phyloP scores from a whole-genome alignment of 2,329 filamentous ascomycete genomes.

The Epichloe glyceriae region DNA sequence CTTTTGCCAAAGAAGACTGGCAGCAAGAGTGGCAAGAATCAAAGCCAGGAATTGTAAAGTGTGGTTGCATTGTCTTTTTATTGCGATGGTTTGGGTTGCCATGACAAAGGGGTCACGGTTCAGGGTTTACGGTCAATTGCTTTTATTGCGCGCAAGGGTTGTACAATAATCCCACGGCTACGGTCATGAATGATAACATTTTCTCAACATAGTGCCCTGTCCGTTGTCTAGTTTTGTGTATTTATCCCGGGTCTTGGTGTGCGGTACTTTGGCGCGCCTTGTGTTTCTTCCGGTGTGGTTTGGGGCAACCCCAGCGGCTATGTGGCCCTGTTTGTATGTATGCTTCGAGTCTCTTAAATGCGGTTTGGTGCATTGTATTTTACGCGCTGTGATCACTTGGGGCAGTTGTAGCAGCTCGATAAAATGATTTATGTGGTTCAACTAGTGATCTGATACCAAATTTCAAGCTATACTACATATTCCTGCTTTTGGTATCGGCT shows the following conservation, averaged over 20 bases:
- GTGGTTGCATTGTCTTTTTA: conserved; percentile 34
- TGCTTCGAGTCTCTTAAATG: too few relatives aligned
- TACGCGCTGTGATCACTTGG: background rate
- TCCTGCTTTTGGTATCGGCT: background rate
- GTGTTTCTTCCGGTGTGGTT: too few relatives aligned
- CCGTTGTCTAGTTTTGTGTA: background rate
- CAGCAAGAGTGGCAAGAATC: conserved; percentile 74
- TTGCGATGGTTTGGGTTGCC: conserved; percentile 54
- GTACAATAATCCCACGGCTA: conserved; percentile 62
- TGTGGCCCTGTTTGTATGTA: too few relatives aligned
- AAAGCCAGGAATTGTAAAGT: conserved; percentile 85
- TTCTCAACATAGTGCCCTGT: background rate
- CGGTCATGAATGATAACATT: conserved; percentile 40
- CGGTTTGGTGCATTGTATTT: too few relatives aligned
- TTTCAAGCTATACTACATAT: background rate
- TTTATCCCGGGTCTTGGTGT: background rate
- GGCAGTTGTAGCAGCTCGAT: background rate
- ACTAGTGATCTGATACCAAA: background rate
- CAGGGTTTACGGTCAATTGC: conserved; percentile 54
- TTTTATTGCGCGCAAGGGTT: conserved; percentile 44
- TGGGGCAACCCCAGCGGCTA: too few relatives aligned
- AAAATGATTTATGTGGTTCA: background rate
- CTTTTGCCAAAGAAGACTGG: conserved; percentile 98
- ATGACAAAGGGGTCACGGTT: conserved; percentile 72
- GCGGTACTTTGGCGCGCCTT: background rate